These are phyloP conservation scores for Syzygium oleosum DNA, from an alignment of 345 rosid species.

Conservation along the genomic window DNA sequence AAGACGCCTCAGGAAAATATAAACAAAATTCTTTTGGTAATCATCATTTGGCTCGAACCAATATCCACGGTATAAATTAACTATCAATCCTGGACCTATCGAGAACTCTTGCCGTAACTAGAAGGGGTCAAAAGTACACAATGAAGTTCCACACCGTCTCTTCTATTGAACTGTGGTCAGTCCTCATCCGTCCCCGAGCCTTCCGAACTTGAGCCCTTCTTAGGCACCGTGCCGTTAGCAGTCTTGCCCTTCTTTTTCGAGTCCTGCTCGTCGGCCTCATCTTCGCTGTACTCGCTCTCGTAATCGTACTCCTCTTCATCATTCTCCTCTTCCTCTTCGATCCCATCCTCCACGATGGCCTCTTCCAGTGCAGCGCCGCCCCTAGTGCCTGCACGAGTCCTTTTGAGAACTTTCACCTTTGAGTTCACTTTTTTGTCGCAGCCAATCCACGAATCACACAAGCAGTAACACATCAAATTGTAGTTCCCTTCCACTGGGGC, in stretches of 20 bases:
- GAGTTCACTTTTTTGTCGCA: conserved; percentile 62
- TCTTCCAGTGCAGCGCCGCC: conserved; percentile 57
- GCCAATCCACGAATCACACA: conserved; percentile 95
- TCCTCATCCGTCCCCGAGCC: conserved; percentile 72
- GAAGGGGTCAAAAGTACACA: not conserved
- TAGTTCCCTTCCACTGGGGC: conserved; percentile 85
- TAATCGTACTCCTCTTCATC: conserved; percentile 88
- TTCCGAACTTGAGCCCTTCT: conserved; percentile 54
- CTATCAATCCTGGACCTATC: not conserved
- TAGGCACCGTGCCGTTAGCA: conserved; percentile 43
- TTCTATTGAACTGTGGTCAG: not conserved
- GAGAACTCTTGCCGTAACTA: not conserved
- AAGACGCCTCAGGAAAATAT: not conserved
- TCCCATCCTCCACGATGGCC: conserved; percentile 66
- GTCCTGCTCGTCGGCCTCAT: conserved; percentile 68
- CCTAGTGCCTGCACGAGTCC: conserved; percentile 81
- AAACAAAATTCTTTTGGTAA: not conserved
- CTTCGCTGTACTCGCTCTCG: conserved; percentile 92
- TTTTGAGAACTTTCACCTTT: conserved; percentile 76
- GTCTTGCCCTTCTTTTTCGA: conserved; percentile 45
- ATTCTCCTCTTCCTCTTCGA: conserved; percentile 88
- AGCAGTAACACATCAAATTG: conserved; percentile 75
- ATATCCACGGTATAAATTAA: not conserved
- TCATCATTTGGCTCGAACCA: not conserved
- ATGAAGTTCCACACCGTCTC: not conserved